Evolutionary conservation across 306 rosid genomes (phyloP).

Genomic region (Cicer chorassanicum): DNA sequence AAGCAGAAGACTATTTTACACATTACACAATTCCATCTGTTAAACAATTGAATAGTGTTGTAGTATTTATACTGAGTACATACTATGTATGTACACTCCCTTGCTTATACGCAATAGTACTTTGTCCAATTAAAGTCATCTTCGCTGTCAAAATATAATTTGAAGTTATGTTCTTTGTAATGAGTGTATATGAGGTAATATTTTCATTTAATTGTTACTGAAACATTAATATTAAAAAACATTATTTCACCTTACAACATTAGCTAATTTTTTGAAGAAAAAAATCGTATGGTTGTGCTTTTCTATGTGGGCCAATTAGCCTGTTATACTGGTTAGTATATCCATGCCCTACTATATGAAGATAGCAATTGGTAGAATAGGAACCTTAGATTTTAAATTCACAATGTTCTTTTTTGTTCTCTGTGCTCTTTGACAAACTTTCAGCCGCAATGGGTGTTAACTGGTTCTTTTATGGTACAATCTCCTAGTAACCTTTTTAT

Average conservation of each 20-base stretch:
- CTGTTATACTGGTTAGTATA: background rate
- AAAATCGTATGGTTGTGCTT: background rate
- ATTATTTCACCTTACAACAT: background rate
- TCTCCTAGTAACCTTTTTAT: background rate
- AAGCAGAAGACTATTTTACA: too few relatives aligned
- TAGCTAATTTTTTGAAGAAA: background rate
- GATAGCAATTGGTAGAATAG: background rate
- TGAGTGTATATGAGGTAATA: background rate
- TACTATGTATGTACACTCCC: too few relatives aligned
- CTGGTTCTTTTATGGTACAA: background rate
- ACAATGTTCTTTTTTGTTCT: background rate
- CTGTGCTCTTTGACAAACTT: background rate
- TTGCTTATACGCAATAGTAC: background rate
- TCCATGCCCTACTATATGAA: background rate
- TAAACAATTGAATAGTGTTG: too few relatives aligned
- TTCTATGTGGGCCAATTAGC: background rate
- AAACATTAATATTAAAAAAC: background rate
- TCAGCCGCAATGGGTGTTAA: background rate
- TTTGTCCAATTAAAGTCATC: background rate
- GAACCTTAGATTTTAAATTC: background rate
- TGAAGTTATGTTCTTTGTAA: background rate
- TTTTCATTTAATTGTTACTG: background rate
- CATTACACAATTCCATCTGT: too few relatives aligned
- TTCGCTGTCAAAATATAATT: background rate
- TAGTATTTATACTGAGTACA: too few relatives aligned